Conservation (phyloP, 192 early-diverging fungal species). For the Thoreauomyces humboldtii region DNA sequence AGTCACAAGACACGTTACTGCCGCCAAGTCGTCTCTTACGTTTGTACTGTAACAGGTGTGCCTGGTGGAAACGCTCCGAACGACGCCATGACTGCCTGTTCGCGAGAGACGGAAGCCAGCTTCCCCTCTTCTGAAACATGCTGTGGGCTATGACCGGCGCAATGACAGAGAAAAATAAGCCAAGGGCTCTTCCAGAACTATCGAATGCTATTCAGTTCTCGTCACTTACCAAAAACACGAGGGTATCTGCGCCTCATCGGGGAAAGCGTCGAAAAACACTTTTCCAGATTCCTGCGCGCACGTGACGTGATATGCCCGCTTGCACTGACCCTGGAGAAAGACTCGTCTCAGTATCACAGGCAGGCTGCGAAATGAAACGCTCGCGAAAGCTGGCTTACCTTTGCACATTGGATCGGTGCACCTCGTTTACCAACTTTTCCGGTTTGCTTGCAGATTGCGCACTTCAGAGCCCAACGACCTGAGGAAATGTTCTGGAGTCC, state of each 20-base stretch:
- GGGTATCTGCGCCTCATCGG: background rate
- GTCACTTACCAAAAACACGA: constrained; percentile 21
- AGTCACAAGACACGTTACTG: too few relatives aligned
- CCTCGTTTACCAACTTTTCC: constrained; percentile 22
- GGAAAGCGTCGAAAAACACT: background rate
- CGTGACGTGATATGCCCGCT: constrained; percentile 48
- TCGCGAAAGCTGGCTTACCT: constrained; percentile 17
- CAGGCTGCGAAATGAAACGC: background rate
- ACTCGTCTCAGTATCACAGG: background rate
- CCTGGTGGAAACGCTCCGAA: too few relatives aligned
- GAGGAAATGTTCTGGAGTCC: constrained; percentile 40
- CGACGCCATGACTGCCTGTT: too few relatives aligned
- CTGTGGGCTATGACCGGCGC: background rate
- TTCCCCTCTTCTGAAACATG: too few relatives aligned
- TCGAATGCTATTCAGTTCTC: too few relatives aligned
- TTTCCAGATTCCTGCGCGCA: constrained; percentile 34
- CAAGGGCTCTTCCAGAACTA: too few relatives aligned
- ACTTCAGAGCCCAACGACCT: constrained; percentile 50
- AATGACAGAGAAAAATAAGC: background rate
- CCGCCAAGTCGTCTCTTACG: too few relatives aligned
- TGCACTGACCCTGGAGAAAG: constrained; percentile 40
- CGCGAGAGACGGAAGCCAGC: too few relatives aligned
- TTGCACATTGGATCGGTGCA: constrained; percentile 54
- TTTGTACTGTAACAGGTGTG: too few relatives aligned
- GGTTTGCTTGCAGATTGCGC: constrained; percentile 39